Evolutionary conservation across 345 rosid genomes (phyloP).

Genomic region (Citrus maxima): DNA sequence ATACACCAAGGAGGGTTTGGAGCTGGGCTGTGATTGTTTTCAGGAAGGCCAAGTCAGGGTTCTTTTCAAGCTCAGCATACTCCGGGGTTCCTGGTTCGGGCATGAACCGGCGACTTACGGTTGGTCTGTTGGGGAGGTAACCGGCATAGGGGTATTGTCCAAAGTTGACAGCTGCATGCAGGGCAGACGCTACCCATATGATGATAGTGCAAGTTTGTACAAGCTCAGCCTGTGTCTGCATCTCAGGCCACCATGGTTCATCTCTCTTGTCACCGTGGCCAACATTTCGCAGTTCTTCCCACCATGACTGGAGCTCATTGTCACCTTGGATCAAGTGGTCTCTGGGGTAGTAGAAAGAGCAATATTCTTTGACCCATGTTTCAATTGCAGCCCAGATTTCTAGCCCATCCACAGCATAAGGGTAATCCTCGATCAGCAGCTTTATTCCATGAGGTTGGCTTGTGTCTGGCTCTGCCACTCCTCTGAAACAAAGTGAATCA

Average conservation of each 20-base stretch:
- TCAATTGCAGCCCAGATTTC: slow-evolving; percentile 90
- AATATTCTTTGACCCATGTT: slow-evolving; percentile 77
- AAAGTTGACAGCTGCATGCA: slow-evolving; percentile 93
- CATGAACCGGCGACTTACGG: slow-evolving; percentile 87
- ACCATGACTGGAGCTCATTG: slow-evolving; percentile 81
- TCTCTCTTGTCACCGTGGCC: slow-evolving; percentile 86
- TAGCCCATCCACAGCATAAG: slow-evolving; percentile 88
- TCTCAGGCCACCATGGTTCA: slow-evolving; percentile 77
- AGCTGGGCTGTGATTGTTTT: slow-evolving; percentile 89
- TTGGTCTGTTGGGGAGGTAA: slow-evolving; percentile 91
- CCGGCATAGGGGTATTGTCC: slow-evolving; percentile 98
- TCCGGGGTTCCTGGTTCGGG: slow-evolving; percentile 79
- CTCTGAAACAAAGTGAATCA: slow-evolving; percentile 39
- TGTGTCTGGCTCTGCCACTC: slow-evolving; percentile 61
- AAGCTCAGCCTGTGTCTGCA: slow-evolving; percentile 58
- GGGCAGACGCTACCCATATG: slow-evolving; percentile 93
- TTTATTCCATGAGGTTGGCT: slow-evolving; percentile 51
- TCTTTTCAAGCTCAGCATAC: slow-evolving; percentile 48
- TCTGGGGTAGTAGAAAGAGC: slow-evolving; percentile 61
- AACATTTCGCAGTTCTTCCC: slow-evolving; percentile 60
- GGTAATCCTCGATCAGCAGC: slow-evolving; percentile 83
- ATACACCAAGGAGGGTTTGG: slow-evolving; percentile 80
- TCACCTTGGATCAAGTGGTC: slow-evolving; percentile 58
- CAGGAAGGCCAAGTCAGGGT: slow-evolving; percentile 60
- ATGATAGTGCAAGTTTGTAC: slow-evolving; percentile 66